Evolutionary conservation across 192 early-diverging fungal genomes (phyloP), one percentile per base, ranked within the genome.

Genomic region (Rhizophlyctis rosea): DNA sequence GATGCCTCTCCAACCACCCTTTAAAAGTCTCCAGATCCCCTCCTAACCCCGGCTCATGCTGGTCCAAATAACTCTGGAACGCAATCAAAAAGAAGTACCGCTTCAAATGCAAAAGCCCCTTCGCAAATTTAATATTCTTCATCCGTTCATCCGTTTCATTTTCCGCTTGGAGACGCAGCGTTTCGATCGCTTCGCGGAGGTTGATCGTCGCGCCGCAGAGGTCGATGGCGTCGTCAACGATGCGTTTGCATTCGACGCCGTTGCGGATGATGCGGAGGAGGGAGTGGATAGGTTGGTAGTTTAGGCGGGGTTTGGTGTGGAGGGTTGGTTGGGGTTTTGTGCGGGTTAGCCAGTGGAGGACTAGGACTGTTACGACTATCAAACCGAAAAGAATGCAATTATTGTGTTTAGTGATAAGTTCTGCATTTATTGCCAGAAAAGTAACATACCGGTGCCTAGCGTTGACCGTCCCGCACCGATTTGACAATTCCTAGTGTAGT

Each of bases 391-490:
- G 39, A n/a, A n/a, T 47, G 9, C 9, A n/a, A 47, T 13, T 9
- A 47, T n/a, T 9, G 11, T 9, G 27, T 11, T 53, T 5, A 11
- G 27, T 14, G 25, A 11, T 21, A 11, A 24, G 27, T 24, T 53
- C 7, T 14, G 27, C 27, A 53, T 21, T 7, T 11, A 21, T 5
- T 5, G 51, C 25, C 27, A 24, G 7, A n/a, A n/a, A n/a, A n/a
- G n/a, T n/a, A n/a, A n/a, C 23, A 31, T 28, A 63, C 61, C 62
- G 3, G 76, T 84, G 25, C 81, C 81, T 31, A 73, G 67, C 9
- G 86, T 86, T n/a, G 83, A 84, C 16, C 86, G 75, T 5, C 86
- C 86, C 9, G 81, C 31, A 1, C 86, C 83, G 21, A 86, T 69
- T 67, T 87, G 86, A 67, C 83, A 86, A 50, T 86, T 86, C 47